Conservation (phyloP, 2,329 filamentous ascomycete genomes). For the Claviceps capensis region DNA sequence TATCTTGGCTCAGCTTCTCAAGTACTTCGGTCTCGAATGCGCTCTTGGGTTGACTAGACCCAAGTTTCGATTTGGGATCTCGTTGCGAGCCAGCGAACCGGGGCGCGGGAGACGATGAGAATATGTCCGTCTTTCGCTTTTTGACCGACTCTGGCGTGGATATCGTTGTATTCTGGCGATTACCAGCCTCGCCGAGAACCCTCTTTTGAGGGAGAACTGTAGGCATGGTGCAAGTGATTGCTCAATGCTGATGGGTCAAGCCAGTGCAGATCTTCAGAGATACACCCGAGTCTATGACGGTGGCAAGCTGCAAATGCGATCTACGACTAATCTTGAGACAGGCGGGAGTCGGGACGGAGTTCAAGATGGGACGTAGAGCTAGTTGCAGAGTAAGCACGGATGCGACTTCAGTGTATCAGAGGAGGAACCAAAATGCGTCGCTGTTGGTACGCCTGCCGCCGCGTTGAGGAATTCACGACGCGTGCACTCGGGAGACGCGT, state of each 20-base stretch:
- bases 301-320: neutral
- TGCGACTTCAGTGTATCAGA: too few relatives aligned
- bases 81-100: slow-evolving; percentile 51
- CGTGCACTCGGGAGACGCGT: too few relatives aligned
- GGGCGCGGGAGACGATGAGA: slow-evolving; percentile 39
- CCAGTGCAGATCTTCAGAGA: neutral
- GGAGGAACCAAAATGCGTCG: too few relatives aligned
- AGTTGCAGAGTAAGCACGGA: too few relatives aligned
- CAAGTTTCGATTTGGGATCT: slow-evolving; percentile 42
- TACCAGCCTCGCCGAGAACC: slow-evolving; percentile 54
- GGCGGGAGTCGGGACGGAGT: too few relatives aligned
- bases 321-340: neutral
- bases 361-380: too few relatives aligned
- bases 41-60: slow-evolving; percentile 73
- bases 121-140: slow-evolving; percentile 59
- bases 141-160: slow-evolving; percentile 50
- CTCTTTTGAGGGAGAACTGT: slow-evolving; percentile 54
- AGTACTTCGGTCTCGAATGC: slow-evolving; percentile 87
- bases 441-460: neutral
- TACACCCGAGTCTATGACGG: neutral
- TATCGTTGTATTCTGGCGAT: slow-evolving; percentile 45
- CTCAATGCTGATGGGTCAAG: neutral
- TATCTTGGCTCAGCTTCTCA: slow-evolving; percentile 91
- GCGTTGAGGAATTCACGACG: neutral
- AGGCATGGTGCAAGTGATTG: slow-evolving; percentile 26